phyloP scores from a whole-genome alignment of 2,329 filamentous ascomycete species.

The Phoma sp. region DNA sequence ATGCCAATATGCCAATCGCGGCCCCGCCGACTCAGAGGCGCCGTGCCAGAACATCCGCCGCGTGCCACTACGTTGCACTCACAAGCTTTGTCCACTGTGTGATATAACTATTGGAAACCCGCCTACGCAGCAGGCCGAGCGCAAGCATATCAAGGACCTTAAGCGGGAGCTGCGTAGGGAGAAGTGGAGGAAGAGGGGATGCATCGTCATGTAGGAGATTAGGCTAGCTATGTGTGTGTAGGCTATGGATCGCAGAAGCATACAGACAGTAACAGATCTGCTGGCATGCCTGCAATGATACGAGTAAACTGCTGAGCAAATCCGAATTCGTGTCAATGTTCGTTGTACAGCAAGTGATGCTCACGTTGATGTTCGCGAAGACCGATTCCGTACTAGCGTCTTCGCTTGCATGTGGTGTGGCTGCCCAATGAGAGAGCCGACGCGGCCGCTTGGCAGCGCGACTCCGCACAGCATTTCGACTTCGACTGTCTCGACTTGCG shows the following conservation, averaged over 20 bases:
- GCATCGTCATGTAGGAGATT: too few species aligned
- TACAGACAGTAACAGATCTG: too few species aligned
- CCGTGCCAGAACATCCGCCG: slow-evolving; percentile 8
- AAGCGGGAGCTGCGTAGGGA: background rate
- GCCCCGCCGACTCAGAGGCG: background rate
- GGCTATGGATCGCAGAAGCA: too few species aligned
- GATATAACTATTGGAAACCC: too few species aligned
- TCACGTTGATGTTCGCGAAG: background rate
- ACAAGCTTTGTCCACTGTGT: background rate
- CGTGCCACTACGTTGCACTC: background rate
- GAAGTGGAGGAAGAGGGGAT: background rate
- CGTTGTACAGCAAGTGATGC: too few species aligned
- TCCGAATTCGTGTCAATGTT: too few species aligned
- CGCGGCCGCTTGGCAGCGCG: background rate
- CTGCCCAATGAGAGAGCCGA: background rate
- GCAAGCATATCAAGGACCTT: background rate
- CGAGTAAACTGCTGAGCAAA: too few species aligned
- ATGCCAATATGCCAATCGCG: slow-evolving; percentile 6
- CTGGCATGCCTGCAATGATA: too few species aligned
- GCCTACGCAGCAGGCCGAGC: background rate
- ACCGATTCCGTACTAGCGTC: slow-evolving; percentile 2
- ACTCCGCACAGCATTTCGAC: slow-evolving; percentile 10
- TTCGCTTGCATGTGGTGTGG: slow-evolving; percentile 11
- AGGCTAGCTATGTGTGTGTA: too few species aligned
- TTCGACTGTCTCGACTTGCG: background rate